Evolutionary conservation across 2,329 filamentous ascomycete genomes (phyloP).

Genomic region (Mycogone perniciosa): DNA sequence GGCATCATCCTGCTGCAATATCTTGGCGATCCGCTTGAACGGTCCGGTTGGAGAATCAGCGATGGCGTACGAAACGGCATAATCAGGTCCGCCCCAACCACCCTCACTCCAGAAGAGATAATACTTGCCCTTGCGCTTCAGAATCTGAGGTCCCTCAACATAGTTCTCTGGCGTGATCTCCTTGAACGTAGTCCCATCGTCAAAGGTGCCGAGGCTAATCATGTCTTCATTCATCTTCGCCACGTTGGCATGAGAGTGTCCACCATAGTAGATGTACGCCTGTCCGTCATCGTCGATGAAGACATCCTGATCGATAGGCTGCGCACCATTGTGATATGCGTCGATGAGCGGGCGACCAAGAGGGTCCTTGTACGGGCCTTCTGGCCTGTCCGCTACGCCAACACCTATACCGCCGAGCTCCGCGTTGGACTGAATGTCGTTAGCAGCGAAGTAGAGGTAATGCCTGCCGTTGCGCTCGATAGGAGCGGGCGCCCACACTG

Average conservation of each 20-base stretch:
- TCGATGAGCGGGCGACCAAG: conserved; percentile 29
- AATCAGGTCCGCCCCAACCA: conserved; percentile 42
- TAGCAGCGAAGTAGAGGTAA: conserved; percentile 45
- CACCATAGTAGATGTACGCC: conserved; percentile 37
- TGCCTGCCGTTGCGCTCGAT: conserved; percentile 38
- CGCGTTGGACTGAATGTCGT: conserved; percentile 34
- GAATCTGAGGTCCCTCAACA: conserved; percentile 34
- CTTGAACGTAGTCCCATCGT: conserved; percentile 31
- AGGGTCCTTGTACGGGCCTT: conserved; percentile 31
- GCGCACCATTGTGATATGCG: conserved; percentile 37
- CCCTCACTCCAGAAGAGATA: conserved; percentile 44
- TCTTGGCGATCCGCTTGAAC: conserved; percentile 34
- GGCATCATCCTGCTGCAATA: conserved; percentile 34
- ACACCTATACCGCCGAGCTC: conserved; percentile 36
- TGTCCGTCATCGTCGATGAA: conserved; percentile 38
- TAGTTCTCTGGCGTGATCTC: conserved; percentile 41
- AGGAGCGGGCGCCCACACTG: conserved; percentile 43
- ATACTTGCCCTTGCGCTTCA: conserved; percentile 38
- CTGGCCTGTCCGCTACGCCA: conserved; percentile 26
- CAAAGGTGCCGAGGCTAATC: conserved; percentile 35
- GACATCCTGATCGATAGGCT: conserved; percentile 38
- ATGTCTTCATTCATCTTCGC: conserved; percentile 38
- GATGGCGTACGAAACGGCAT: conserved; percentile 41
- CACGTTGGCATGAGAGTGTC: conserved; percentile 32
- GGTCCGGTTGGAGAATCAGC: conserved; percentile 32